Conservation (phyloP, 306 rosid species). For the Urtica urens region DNA sequence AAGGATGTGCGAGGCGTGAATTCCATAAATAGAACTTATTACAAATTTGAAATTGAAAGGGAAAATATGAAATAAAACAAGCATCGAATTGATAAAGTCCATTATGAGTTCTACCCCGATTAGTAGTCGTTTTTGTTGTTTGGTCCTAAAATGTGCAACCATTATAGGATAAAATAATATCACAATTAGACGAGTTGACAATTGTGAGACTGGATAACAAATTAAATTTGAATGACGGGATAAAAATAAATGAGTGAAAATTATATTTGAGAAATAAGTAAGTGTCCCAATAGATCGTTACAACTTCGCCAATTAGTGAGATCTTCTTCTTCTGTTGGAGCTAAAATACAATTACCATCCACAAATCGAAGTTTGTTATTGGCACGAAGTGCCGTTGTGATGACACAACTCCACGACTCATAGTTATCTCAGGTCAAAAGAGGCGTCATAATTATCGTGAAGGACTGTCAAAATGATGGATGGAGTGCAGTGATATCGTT, state of each 20-base stretch:
- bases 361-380: not conserved
- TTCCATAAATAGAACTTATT: too few relatives aligned
- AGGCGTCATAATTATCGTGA: not conserved
- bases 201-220: constrained; percentile 5
- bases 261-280: not conserved
- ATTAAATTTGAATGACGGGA: not conserved
- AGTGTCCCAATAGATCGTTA: not conserved
- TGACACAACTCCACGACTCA: not conserved
- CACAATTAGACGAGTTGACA: not conserved
- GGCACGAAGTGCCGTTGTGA: not conserved
- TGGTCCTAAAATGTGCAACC: constrained; percentile 1
- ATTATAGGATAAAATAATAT: constrained; percentile 1
- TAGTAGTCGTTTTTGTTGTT: not conserved
- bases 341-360: not conserved
- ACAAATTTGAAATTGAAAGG: not conserved
- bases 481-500: too few relatives aligned
- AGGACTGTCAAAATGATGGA: not conserved
- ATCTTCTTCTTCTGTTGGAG: not conserved
- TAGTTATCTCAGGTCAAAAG: not conserved
- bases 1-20: too few relatives aligned
- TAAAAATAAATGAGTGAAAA: not conserved
- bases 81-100: not conserved
- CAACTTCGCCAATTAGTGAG: not conserved
- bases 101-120: constrained; percentile 2
- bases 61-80: not conserved